Percentiles rank a stretch among this genome's conserved stretches.
Conservation (phyloP, 805 yeast genomes). For the Zygoascus bituminiphila region DNA sequence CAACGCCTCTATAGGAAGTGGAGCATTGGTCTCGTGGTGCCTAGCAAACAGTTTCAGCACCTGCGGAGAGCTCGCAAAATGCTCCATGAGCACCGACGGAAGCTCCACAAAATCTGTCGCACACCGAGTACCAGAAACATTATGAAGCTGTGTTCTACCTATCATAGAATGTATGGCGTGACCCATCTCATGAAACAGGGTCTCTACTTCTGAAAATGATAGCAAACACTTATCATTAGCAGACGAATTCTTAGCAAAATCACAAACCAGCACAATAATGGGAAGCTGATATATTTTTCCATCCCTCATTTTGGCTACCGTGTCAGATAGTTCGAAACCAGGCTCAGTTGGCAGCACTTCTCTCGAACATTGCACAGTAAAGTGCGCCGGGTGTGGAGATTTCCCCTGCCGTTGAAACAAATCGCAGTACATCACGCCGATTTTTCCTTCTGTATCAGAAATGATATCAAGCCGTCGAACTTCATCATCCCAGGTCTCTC, state of each 20-base stretch:
- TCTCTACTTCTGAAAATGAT: constrained; percentile 74
- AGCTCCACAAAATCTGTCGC: constrained; percentile 94
- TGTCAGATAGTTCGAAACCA: constrained; percentile 5
- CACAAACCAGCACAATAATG: constrained; percentile 81
- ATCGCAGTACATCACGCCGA: constrained; percentile 84
- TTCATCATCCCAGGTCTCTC: constrained; percentile 84
- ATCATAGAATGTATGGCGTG: constrained; percentile 98
- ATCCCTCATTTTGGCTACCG: constrained; percentile 6
- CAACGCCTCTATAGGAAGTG: constrained; percentile 45
- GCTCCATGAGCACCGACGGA: constrained; percentile 95
- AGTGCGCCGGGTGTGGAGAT: constrained; percentile 86
- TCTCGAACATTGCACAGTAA: constrained; percentile 91
- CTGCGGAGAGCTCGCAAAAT: constrained; percentile 73
- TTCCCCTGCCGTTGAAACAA: constrained; percentile 70
- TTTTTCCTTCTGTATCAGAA: constrained; percentile 50
- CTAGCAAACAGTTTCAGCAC: constrained; percentile 66
- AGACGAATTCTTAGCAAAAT: constrained; percentile 42
- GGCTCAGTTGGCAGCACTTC: constrained; percentile 35
- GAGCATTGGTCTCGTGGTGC: constrained; percentile 60
- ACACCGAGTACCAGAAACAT: constrained; percentile 90
- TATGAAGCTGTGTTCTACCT: constrained; percentile 83
- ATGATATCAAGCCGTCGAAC: constrained; percentile 76
- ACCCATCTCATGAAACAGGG: constrained; percentile 97
- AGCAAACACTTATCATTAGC: constrained; percentile 45
- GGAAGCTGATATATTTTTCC: constrained; percentile 69